Base-by-base conservation (phyloP, 2,329 filamentous ascomycete species). In the Tolypocladium paradoxum region DNA sequence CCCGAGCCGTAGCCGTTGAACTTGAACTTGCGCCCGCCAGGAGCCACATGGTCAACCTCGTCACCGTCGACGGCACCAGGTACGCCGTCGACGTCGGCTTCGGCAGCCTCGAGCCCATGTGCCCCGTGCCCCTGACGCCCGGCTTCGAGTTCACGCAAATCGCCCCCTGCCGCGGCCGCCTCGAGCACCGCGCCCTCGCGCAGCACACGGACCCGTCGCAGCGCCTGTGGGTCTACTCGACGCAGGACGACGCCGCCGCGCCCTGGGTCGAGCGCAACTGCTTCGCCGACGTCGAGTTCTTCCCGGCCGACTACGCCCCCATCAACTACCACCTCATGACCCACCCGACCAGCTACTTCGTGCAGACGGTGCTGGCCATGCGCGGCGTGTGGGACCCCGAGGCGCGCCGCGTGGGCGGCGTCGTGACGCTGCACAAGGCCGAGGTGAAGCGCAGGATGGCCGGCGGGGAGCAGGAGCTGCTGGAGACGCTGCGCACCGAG, bases 1-100 rank as follows among this genome's bases (percentile, higher is more conserved):
- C n/a, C n/a, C n/a, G n/a, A n/a, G 35, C 18, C n/a, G 35, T 7
- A 8, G 29, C 60, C 2, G 61, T 58, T 55, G 64, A 35, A 22
- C n/a, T n/a, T n/a, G n/a, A 43, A 6, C 20, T 20, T 14, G n/a
- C 31, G 37, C 11, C 38, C 18, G 12, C 7, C 33, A 75, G 80
- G 78, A 68, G 69, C 16, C 82, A 85, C 63, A 79, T 83, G 72
- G 69, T 82, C 52, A 78, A 81, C 59, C 73, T 85, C 52, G 74
- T 84, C 48, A 76, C 70, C 29, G 72, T 87, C 24, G 66, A 70
- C 20, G 38, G 38, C 38, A 6, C 14, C 38, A 14, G 3, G 20
- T 16, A 43, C 38, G 38, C 22, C 22, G 38, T 43, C 38, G 38
- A 43, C 38, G 38, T 43, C 22, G 40, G 22, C 40, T 45, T 18